A percentile compares a stretch with the other conserved stretches of the same genome.
phyloP scores from a whole-genome alignment of 1,284 basidiomycete species.

The Microbotryum intermedium region DNA sequence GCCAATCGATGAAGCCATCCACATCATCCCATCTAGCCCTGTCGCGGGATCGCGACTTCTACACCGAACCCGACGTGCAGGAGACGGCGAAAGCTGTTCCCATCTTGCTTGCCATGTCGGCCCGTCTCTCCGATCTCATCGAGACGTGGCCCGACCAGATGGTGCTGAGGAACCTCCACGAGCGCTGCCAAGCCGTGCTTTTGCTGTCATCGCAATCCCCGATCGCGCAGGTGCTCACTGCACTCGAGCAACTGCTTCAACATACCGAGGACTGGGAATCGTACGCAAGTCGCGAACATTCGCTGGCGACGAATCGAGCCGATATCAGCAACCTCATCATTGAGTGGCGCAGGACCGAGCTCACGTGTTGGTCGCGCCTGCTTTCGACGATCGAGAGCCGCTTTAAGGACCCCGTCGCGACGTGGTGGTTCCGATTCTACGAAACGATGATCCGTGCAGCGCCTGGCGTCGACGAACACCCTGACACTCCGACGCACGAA shows the following conservation, averaged over 20 bases:
- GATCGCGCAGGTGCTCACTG: conserved; percentile 72
- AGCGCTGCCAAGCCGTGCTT: conserved; percentile 64
- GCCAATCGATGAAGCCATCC: conserved; percentile 6
- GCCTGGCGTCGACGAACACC: conserved; percentile 31
- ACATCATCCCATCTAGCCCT: neutral
- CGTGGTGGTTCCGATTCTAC: conserved; percentile 91
- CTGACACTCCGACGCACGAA: conserved; percentile 25
- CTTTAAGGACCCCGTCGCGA: conserved; percentile 57
- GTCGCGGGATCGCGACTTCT: conserved; percentile 57
- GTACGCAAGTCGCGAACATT: conserved; percentile 80
- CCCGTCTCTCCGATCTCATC: conserved; percentile 53
- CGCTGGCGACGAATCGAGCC: conserved; percentile 60
- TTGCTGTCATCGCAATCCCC: conserved; percentile 60
- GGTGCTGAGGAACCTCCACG: conserved; percentile 72
- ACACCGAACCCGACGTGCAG: conserved; percentile 59
- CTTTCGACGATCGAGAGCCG: conserved; percentile 60
- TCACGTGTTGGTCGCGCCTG: conserved; percentile 76
- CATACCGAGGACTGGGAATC: conserved; percentile 96
- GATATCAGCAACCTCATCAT: conserved; percentile 68
- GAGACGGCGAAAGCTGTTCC: conserved; percentile 57
- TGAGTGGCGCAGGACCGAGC: conserved; percentile 81
- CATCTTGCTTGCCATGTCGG: conserved; percentile 49
- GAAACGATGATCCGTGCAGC: conserved; percentile 65
- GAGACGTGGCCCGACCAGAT: conserved; percentile 94
- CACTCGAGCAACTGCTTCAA: conserved; percentile 74